phyloP scores from a whole-genome alignment of 352 stramenopile species.

The Globisporangium cylindrosporum region DNA sequence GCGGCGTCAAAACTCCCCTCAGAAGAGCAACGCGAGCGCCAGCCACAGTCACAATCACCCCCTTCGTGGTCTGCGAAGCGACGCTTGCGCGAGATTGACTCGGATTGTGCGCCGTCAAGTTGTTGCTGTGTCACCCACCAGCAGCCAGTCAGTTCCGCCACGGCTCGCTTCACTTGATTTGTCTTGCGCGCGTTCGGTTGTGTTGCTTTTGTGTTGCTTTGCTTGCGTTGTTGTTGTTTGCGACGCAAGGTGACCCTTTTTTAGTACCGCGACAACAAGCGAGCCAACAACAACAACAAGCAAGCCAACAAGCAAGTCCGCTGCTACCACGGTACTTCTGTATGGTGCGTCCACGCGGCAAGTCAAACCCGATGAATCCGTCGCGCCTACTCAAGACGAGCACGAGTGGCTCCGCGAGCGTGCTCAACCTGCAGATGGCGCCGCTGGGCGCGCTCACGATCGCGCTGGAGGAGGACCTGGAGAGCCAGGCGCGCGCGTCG shows the following conservation, averaged over 20 bases:
- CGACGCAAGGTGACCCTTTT: background rate
- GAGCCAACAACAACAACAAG: background rate
- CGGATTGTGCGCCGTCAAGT: constrained; percentile 4
- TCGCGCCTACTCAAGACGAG: constrained; percentile 17
- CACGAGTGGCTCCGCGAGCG: constrained; percentile 13
- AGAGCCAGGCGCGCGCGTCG: constrained; percentile 56
- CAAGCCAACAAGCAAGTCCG: background rate
- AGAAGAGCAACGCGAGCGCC: background rate
- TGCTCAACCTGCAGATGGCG: constrained; percentile 37
- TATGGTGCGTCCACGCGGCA: constrained; percentile 33
- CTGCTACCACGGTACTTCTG: background rate
- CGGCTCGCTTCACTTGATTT: background rate
- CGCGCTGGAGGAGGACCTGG: constrained; percentile 51
- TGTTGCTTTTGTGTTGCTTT: background rate
- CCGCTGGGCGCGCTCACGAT: constrained; percentile 28
- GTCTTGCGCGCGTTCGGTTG: background rate
- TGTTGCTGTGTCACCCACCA: background rate
- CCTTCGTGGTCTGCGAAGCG: background rate
- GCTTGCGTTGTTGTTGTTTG: constrained; percentile 3
- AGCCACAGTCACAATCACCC: background rate
- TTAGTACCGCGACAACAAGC: background rate
- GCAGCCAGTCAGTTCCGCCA: background rate
- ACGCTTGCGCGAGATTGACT: constrained; percentile 10
- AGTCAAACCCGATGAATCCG: constrained; percentile 26
- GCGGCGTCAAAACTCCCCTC: background rate